phyloP scores from a whole-genome alignment of 257 asterid genomes.

The Plantago ovata region DNA sequence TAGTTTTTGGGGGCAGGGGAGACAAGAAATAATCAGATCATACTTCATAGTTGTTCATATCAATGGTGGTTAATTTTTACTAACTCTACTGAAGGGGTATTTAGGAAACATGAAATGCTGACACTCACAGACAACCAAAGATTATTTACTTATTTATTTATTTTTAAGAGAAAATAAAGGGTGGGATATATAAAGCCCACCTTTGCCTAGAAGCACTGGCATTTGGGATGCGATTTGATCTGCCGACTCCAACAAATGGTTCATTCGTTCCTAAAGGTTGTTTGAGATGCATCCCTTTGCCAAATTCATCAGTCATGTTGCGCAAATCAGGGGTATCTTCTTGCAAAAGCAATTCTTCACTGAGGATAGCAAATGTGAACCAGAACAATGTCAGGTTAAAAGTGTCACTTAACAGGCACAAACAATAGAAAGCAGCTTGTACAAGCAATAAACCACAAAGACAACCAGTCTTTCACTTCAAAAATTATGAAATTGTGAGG shows the following conservation, averaged over 20 bases:
- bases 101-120: neutral
- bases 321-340: constrained; percentile 73
- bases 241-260: constrained; percentile 45
- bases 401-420: too few relatives aligned
- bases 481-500: too few relatives aligned
- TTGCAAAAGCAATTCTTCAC: constrained; percentile 92
- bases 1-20: too few relatives aligned
- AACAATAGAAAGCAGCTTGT: too few relatives aligned
- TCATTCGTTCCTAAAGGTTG: constrained; percentile 45
- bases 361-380: constrained; percentile 29
- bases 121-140: neutral
- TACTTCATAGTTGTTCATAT: too few relatives aligned
- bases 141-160: neutral
- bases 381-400: neutral
- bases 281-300: constrained; percentile 61
- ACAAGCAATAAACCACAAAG: too few relatives aligned
- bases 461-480: too few relatives aligned
- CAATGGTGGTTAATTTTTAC: too few relatives aligned
- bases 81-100: too few relatives aligned
- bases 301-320: constrained; percentile 61
- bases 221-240: constrained; percentile 46
- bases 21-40: too few relatives aligned
- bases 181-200: constrained; percentile 31
- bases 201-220: constrained; percentile 47
- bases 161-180: neutral